These are phyloP conservation scores for Agrostemma githago DNA, from an alignment of 148 eudicot genomes.

Conservation along the genomic window DNA sequence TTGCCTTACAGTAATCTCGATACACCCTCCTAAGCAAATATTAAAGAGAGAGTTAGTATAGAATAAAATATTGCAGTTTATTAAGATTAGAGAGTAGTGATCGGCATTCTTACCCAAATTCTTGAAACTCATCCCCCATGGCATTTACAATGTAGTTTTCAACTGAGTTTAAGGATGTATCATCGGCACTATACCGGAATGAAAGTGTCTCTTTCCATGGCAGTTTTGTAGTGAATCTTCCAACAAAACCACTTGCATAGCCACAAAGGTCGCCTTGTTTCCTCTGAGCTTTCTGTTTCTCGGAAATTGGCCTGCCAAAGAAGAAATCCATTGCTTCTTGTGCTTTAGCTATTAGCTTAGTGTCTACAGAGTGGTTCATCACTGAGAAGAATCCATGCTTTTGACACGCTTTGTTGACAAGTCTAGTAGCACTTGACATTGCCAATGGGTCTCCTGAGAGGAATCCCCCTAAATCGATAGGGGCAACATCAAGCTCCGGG, in stretches of 20 bases:
- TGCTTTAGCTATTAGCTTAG: slow-evolving; percentile 34
- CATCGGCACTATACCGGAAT: slow-evolving; percentile 33
- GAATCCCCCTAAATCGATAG: slow-evolving; percentile 40
- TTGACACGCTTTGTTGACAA: slow-evolving; percentile 43
- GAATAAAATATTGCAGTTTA: background rate
- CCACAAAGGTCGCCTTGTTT: slow-evolving; percentile 51
- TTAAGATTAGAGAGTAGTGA: background rate
- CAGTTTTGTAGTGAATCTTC: slow-evolving; percentile 53
- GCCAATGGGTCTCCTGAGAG: slow-evolving; percentile 38
- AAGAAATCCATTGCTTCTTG: slow-evolving; percentile 35
- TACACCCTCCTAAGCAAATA: slow-evolving; percentile 35
- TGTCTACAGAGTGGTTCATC: slow-evolving; percentile 40
- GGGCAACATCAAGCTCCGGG: slow-evolving; percentile 34
- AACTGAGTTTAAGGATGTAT: slow-evolving; percentile 27
- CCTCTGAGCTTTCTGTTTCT: slow-evolving; percentile 45
- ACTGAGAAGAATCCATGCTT: slow-evolving; percentile 49
- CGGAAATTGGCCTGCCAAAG: slow-evolving; percentile 36
- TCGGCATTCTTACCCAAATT: slow-evolving; percentile 38
- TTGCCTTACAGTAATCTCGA: slow-evolving; percentile 51
- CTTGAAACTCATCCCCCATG: slow-evolving; percentile 38
- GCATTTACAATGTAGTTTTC: slow-evolving; percentile 32
- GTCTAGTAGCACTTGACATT: slow-evolving; percentile 26
- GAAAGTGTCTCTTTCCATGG: slow-evolving; percentile 82
- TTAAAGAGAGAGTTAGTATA: slow-evolving; percentile 1
- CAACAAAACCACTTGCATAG: slow-evolving; percentile 58